Evolutionary conservation across 768 basidiomycete species (phyloP), one percentile per base, ranked within the genome.

Genomic region (Naganishia randhawae): DNA sequence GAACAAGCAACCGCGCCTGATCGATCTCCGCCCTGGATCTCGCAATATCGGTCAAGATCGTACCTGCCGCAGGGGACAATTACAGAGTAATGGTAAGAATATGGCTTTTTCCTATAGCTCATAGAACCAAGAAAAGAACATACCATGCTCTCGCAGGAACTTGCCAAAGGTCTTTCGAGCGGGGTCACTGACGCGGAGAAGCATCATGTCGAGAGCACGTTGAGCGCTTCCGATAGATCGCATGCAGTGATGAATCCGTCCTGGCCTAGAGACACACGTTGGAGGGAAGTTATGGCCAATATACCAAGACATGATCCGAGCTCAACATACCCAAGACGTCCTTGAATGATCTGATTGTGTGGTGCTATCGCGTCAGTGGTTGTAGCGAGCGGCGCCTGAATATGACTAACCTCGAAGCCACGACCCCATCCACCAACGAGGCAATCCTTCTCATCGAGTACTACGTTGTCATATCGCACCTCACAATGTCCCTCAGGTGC

Each of bases 241-340:
- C 96, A 99, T 99, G 83, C 95, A 96, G 77, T 94, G 91, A 75
- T 95, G 93, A 73, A 95, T 90, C 65, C 93, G 88, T n/a, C 93
- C 93, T 61, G 93, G 93, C 48, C 91, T 92, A 70, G 25, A 41
- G 45, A 73, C 41, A 8, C 27, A 50, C 53, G 45, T 71, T 54
- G 51, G 17, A 1, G 48, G 39, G 2, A 64, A 33, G 17, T 57
- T 1, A 35, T 32, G 14, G 52, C 17, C 37, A 51, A 13, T 41
- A 33, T 22, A 32, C 32, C 39, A 52, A 22, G n/a, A 41, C 29
- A 14, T 9, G 29, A 31, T 33, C 2, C 13, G 10, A 50, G n/a
- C 14, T 42, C 10, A 31, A 75, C 84, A 53, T 77, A 89, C 90
- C 93, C 94, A 63, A 97, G 87, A 71, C 94, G 90, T 50, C 93